These are phyloP conservation scores for Phalaenopsis equestris DNA, from an alignment of 106 monocot species.

Conservation along the genomic window DNA sequence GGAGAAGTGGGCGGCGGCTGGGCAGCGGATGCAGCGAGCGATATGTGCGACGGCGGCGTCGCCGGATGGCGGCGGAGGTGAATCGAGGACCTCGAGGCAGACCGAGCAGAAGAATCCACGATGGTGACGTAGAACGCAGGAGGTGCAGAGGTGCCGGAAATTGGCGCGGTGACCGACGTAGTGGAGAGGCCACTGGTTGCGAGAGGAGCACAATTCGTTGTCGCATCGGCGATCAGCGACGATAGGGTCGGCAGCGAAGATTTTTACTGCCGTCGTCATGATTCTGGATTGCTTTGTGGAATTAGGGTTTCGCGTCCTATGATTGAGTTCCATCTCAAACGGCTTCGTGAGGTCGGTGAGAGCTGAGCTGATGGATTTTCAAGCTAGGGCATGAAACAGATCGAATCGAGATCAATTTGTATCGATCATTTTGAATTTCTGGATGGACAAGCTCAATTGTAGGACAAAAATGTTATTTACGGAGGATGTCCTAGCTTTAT, in stretches of 20 bases:
- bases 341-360: neutral
- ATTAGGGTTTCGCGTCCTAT: neutral
- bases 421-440: too few relatives aligned
- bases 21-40: neutral
- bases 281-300: neutral
- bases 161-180: constrained; percentile 44
- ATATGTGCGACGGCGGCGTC: neutral
- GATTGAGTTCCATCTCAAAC: neutral
- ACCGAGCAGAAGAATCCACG: constrained; percentile 45
- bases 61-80: neutral
- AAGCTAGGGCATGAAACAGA: neutral
- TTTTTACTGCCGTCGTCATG: constrained; percentile 2
- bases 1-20: neutral
- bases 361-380: neutral
- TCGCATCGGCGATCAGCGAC: constrained; percentile 26
- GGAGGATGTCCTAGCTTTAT: too few relatives aligned
- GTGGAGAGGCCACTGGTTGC: constrained; percentile 50
- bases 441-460: too few relatives aligned
- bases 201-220: constrained; percentile 35
- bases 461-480: too few relatives aligned
- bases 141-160: constrained; percentile 52
- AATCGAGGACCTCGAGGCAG: constrained; percentile 46
- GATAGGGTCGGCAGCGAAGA: neutral
- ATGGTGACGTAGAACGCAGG: constrained; percentile 52
- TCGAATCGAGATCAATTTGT: neutral